Evolutionary conservation across 2,329 filamentous ascomycete species (phyloP), one percentile per base, ranked within the genome.

Genomic region (Fusarium poae): DNA sequence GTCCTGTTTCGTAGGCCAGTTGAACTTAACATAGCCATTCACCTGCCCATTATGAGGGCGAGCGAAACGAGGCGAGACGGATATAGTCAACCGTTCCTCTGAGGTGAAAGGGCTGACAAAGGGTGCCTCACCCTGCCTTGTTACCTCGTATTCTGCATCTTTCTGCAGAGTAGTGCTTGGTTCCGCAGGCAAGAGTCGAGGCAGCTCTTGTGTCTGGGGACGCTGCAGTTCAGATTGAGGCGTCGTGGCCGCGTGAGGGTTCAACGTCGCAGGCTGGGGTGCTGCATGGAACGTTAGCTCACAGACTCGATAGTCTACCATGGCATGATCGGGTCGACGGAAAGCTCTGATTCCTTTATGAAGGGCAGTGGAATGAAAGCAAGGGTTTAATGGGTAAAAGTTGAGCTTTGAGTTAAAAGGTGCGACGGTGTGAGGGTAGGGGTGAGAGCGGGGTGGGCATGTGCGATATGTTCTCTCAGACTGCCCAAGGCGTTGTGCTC

Each of bases 11-110:
- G 72, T 51, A n/a, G 75, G 75, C 78, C 78, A 80, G 49, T 77
- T 73, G 46, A 80, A 79, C 54, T 80, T 80, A 58, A 80, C 74
- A 62, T 80, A 80, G 3, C 78, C 77, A 49, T 80, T 80, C 32
- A 80, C 77, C 43, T 73, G 72, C 18, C 79, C 79, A 40, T 77
- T 75, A 4, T 66, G 35, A 2, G 79, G 79, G 8, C 78, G 75
- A 40, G 43, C 13, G 54, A 76, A 80, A 3, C 69, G 75, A 43
- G 71, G 75, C 6, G 49, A 29, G 6, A 48, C 30, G 2, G 62
- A 65, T 21, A 68, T 57, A 21, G 75, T 71, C 46, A 80, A 74
- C 4, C 70, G 74, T 15, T 75, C 77, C 29, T 76, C 74, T 27
- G 78, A 76, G 30, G 67, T 71, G 56, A 80, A 80, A 3, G 79